A percentile compares a stretch with the other conserved stretches of the same genome.
These are phyloP conservation scores for Aspergillus nomiae DNA, from an alignment of 2,329 filamentous ascomycete species.

Conservation along the genomic window DNA sequence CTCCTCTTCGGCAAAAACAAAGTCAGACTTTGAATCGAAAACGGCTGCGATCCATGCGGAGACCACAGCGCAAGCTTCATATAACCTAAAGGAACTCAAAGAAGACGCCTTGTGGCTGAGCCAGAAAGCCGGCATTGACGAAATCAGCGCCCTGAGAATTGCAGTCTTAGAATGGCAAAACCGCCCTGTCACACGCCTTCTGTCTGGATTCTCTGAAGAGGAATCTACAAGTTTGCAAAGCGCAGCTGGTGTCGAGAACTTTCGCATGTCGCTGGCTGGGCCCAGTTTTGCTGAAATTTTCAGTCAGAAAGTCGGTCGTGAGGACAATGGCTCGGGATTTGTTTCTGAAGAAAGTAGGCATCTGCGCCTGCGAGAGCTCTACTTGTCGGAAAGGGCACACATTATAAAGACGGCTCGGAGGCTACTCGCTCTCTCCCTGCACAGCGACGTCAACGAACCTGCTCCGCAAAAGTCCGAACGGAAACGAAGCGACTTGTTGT, in stretches of 20 bases:
- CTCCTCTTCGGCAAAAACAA: constrained; percentile 62
- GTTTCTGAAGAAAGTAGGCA: constrained; percentile 64
- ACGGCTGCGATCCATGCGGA: constrained; percentile 85
- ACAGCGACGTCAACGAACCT: constrained; percentile 22
- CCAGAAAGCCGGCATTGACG: constrained; percentile 73
- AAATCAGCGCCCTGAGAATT: constrained; percentile 78
- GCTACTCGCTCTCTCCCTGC: constrained; percentile 37
- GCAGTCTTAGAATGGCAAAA: constrained; percentile 82
- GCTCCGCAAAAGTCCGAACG: constrained; percentile 11
- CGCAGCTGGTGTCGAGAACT: constrained; percentile 67
- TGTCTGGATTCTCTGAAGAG: constrained; percentile 72
- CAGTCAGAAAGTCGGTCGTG: constrained; percentile 27
- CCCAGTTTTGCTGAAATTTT: constrained; percentile 38
- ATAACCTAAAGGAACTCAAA: constrained; percentile 78
- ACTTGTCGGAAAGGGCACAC: constrained; percentile 70
- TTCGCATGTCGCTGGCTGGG: constrained; percentile 57
- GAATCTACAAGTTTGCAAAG: constrained; percentile 76
- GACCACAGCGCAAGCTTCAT: constrained; percentile 65
- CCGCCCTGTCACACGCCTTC: constrained; percentile 71
- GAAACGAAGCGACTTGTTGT: constrained; percentile 23
- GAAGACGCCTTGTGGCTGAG: constrained; percentile 85
- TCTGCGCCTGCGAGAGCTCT: constrained; percentile 68
- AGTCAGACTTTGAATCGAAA: constrained; percentile 75
- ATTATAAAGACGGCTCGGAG: constrained; percentile 66
- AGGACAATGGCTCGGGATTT: constrained; percentile 51